These are phyloP conservation scores for Trifolium repens DNA, from an alignment of 306 rosid species.

Conservation along the genomic window DNA sequence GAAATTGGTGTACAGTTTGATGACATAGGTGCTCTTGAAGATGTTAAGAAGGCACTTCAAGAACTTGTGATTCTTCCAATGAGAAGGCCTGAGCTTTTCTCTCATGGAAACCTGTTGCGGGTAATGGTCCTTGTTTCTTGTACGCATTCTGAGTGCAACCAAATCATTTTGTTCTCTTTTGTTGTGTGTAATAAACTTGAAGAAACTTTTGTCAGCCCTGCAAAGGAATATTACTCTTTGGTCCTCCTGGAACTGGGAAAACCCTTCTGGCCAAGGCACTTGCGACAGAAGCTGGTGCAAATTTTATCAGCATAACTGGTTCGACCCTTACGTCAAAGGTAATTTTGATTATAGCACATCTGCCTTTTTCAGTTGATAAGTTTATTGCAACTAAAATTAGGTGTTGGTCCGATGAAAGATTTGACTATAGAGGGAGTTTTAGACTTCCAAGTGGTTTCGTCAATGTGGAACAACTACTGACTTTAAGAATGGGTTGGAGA, in stretches of 20 bases:
- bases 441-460: conserved; percentile 2
- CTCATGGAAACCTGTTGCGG: conserved; percentile 93
- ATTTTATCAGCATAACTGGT: conserved; percentile 96
- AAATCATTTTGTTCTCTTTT: conserved; percentile 25
- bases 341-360: conserved; percentile 20
- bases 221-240: conserved; percentile 96
- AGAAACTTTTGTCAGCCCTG: conserved; percentile 67
- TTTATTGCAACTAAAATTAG: conserved; percentile 19
- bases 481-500: neutral
- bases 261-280: conserved; percentile 99
- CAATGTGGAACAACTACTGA: neutral
- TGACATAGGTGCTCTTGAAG: conserved; percentile 96
- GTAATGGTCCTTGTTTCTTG: conserved; percentile 51
- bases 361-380: conserved; percentile 25
- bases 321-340: conserved; percentile 98
- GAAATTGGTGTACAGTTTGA: conserved; percentile 97
- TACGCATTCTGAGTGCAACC: conserved; percentile 29
- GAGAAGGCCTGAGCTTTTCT: conserved; percentile 32
- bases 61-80: conserved; percentile 98
- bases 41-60: conserved; percentile 85
- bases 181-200: conserved; percentile 39
- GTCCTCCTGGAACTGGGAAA: conserved; percentile 99
- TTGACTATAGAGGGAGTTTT: neutral
- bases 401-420: neutral
- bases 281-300: conserved; percentile 97